Percentiles rank a stretch among this genome's conserved stretches.
Evolutionary conservation across 352 stramenopile species (phyloP).

Genomic region (Globisporangium middletonii): DNA sequence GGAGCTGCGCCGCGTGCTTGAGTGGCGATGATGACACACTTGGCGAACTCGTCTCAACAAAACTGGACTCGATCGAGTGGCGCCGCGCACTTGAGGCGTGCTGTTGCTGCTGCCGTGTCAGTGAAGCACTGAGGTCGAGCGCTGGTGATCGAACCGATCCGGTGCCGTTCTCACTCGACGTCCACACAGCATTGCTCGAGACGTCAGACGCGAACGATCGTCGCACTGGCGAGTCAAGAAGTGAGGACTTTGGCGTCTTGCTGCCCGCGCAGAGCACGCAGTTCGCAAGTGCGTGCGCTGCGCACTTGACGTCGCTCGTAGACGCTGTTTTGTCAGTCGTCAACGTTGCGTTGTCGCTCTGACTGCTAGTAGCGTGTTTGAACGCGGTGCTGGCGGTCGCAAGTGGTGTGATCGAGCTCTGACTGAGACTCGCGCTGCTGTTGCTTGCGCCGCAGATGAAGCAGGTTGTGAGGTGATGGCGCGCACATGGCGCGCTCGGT

Average conservation of each 20-base stretch:
- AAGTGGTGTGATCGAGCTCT: background rate
- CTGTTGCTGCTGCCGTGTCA: background rate
- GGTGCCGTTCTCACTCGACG: background rate
- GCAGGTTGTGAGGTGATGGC: conserved; percentile 48
- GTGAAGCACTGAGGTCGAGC: background rate
- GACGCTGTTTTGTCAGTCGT: background rate
- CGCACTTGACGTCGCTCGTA: conserved; percentile 28
- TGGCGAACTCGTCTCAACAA: background rate
- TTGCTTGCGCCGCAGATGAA: conserved; percentile 48
- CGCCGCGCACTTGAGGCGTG: background rate
- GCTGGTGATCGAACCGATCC: too few relatives aligned
- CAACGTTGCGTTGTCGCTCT: background rate
- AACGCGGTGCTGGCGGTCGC: background rate
- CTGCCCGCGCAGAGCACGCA: conserved; percentile 57
- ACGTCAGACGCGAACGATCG: too few relatives aligned
- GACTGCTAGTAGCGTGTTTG: background rate
- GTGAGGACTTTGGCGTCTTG: conserved; percentile 14
- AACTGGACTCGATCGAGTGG: conserved; percentile 6
- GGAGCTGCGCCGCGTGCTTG: background rate
- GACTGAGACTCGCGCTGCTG: background rate
- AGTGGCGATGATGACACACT: background rate
- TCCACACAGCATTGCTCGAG: background rate
- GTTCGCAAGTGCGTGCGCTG: conserved; percentile 53
- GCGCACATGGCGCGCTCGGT: conserved; percentile 22
- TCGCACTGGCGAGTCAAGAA: too few relatives aligned